Evolutionary conservation across 2,329 filamentous ascomycete species (phyloP), one percentile per base, ranked within the genome.

Genomic region (Fusarium cicatricum): DNA sequence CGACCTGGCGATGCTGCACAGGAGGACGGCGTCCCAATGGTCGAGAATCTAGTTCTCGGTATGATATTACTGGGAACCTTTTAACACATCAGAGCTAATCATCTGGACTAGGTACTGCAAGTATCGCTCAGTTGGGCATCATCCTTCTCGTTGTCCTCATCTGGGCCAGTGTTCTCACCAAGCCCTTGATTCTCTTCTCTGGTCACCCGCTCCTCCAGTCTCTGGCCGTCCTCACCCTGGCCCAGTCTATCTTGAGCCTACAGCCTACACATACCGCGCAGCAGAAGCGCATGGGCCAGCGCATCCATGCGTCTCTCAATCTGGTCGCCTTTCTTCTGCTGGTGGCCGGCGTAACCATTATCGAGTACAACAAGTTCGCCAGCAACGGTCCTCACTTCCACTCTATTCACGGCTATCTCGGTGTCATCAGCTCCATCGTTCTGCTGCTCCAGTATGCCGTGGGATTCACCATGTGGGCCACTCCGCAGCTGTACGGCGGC

Each of bases 361-460:
- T 95, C 74, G 88, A 92, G 75, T 83, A 90, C 74, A 97, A 97
- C 83, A 99, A 99, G 75, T 78, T 88, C 62, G 76, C 80, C 41
- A 86, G 85, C 72, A 75, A 80, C 42, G 85, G 87, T 45, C 76
- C 79, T 9, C 91, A 96, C 76, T 93, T 98, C 73, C 85, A 89
- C 64, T 94, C 90, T 1, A 77, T 85, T 0, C 95, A 98, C 74
- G 92, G 87, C 9, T 90, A 91, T 68, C 81, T 98, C 9, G 95
- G 94, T n/a, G 80, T 94, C 46, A 77, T 85, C 36, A 91, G 91
- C 4, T 89, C 91, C 64, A 81, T 89, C 49, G 63, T 90, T 49
- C 80, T 97, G 7, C 72, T 87, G 11, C 66, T 90, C 2, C 95
- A 98, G 77, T 88, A 90, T 38, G 43, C 89, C 1, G 84, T 97